Evolutionary conservation across 192 early-diverging fungal species (phyloP), one percentile per base, ranked within the genome.

Genomic region (Linnemannia exigua): DNA sequence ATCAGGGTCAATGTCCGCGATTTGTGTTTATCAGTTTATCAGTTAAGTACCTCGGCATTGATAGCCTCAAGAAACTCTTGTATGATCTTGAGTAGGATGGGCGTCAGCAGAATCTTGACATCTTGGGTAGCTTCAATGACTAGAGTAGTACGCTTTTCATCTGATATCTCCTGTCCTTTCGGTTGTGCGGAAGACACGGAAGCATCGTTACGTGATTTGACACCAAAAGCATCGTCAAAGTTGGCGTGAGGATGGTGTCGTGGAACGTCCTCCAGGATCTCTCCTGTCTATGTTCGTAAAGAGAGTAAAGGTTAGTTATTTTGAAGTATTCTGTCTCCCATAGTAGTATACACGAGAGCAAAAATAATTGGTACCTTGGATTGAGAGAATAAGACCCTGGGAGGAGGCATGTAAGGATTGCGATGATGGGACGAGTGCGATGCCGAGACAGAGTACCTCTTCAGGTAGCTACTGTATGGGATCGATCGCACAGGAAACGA

Each of bases 81-180:
- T 38, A 95, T 88, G 67, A 94, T 92, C 63, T 91, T 92, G 19
- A 95, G 89, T 41, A 92, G 89, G 71, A 95, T 92, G 15, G 95
- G 95, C 0, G 95, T 95, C 11, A 95, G 68, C 7, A 94, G 75
- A 20, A 95, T 77, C 67, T 90, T 90, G 36, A 95, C 79, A 52
- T 92, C 84, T 48, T 89, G 87, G 0, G 87, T 91, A 12, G 92
- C 83, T 74, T 92, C 90, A 3, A 93, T 75, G 11, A 91, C 79
- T n/a, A 91, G 90, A 0, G 91, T 92, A 15, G 79, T 83, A 20
- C 75, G 79, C 31, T 87, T 85, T 73, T 90, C 91, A 50, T 84
- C 84, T 17, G 84, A 74, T 9, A 50, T 67, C 0, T 76, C 80
- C n/a, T 74, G 75, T 16, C 82, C 81, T 25, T 88, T 82, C 20